Evolutionary conservation across 345 rosid genomes (phyloP), one percentile per base, ranked within the genome.

Genomic region (Eucalyptus marginata): DNA sequence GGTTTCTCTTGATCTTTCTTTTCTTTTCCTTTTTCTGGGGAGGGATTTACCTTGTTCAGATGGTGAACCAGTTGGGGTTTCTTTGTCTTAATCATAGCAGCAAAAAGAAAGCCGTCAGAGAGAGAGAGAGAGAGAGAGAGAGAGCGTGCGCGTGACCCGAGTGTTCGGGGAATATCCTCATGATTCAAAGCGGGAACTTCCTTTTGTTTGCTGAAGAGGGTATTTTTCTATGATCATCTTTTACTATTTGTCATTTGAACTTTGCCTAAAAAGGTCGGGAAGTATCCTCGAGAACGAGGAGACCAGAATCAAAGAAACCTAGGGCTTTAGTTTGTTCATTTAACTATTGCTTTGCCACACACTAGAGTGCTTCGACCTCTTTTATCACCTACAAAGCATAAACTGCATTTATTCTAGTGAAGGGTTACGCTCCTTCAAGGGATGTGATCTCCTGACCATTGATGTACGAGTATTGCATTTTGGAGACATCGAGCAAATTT

Each of bases 1-100:
- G 93, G 92, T 59, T 94, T 90, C 93, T 94, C 93, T 91, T 93
- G 87, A 92, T 93, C 90, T 90, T 93, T 90, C 93, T 94, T 86
- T 88, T n/a, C 4, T 18, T 7, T 6, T 7, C 18, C 52, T 54
- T 54, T 54, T 8, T 54, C 27, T 20, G n/a, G 64, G n/a, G 64
- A 25, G 1, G 25, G 64, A 51, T 25, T 58, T 58, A 58, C 64
- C 64, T 58, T 58, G 64, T 58, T 58, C 64, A 11, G 64, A 58
- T 58, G 64, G 29, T 58, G 29, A 25, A 58, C 64, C n/a, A 58
- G 64, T 10, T 58, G 64, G n/a, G 6, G 14, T 58, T 10, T 58
- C 13, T 58, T 58, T 58, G n/a, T 58, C 64, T 58, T 58, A 25
- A 8, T 58, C 64, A 58, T 58, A 25, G 64, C 64, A 24, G 27